Conservation (phyloP, 2,329 filamentous ascomycete species). For the Aspergillus bombycis region DNA sequence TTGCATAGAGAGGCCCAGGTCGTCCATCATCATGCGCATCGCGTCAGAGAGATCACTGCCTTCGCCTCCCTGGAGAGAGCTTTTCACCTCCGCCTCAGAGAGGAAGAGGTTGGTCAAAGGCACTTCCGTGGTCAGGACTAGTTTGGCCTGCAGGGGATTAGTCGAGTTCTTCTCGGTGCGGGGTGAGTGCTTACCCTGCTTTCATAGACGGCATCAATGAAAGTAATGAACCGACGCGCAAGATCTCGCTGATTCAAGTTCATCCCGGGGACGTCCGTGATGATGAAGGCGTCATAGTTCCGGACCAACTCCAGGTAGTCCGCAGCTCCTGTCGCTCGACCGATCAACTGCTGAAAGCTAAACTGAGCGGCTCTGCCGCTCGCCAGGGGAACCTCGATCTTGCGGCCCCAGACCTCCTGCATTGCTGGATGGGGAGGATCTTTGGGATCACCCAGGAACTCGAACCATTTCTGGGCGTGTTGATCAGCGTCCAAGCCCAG, state of each 20-base stretch:
- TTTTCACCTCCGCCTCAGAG: constrained; percentile 68
- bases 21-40: constrained; percentile 83
- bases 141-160: constrained; percentile 68
- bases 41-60: constrained; percentile 64
- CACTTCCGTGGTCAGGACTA: constrained; percentile 88
- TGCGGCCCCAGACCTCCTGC: constrained; percentile 89
- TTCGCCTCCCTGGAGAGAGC: constrained; percentile 54
- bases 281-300: constrained; percentile 87
- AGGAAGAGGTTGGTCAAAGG: constrained; percentile 86
- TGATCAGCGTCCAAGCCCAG: constrained; percentile 75
- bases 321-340: constrained; percentile 83
- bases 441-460: constrained; percentile 81
- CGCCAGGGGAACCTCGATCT: constrained; percentile 83
- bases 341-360: constrained; percentile 89
- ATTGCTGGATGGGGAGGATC: constrained; percentile 76
- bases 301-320: constrained; percentile 93
- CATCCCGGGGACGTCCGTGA: constrained; percentile 92
- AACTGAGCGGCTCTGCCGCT: constrained; percentile 89
- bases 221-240: constrained; percentile 92
- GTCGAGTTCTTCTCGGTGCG: not conserved
- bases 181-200: constrained; percentile 49
- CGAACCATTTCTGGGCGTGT: constrained; percentile 94
- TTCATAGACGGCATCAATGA: constrained; percentile 96
- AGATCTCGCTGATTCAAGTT: constrained; percentile 82
- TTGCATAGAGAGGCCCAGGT: constrained; percentile 80